Evolutionary conservation across 148 eudicot genomes (phyloP).

Genomic region (Vaccinium darrowii): DNA sequence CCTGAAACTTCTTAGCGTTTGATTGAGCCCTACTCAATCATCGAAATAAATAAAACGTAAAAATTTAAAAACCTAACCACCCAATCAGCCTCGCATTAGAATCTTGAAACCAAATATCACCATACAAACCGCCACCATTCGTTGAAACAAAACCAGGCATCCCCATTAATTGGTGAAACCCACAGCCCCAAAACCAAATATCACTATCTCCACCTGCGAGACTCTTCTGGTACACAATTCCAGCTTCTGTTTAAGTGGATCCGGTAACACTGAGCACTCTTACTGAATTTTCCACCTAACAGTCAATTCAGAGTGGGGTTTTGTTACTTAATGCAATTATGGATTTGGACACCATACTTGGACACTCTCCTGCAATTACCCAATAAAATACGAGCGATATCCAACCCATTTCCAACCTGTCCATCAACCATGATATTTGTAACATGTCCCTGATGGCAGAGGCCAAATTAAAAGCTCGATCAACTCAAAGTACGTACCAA

Average conservation of each 20-base stretch:
- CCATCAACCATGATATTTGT: constrained; percentile 6
- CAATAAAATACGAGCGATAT: not conserved
- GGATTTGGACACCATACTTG: not conserved
- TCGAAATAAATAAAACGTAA: constrained; percentile 1
- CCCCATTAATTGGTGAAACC: not conserved
- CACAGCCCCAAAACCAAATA: constrained; percentile 5
- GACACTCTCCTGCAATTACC: not conserved
- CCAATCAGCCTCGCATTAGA: not conserved
- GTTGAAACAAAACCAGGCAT: constrained; percentile 1
- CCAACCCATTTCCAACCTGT: not conserved
- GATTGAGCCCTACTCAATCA: constrained; percentile 7
- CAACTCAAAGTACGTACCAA: constrained; percentile 6
- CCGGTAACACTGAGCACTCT: not conserved
- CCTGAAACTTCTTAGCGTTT: not conserved
- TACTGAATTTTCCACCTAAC: not conserved
- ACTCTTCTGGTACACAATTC: not conserved
- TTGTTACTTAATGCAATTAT: not conserved
- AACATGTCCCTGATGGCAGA: constrained; percentile 8
- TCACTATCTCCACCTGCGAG: not conserved
- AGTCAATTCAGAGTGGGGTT: constrained; percentile 5
- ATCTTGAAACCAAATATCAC: constrained; percentile 3
- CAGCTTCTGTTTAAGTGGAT: not conserved
- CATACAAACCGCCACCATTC: not conserved
- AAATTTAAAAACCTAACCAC: not conserved
- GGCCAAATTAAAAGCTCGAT: constrained; percentile 1